A percentile compares a stretch with the other conserved stretches of the same genome.
phyloP scores from a whole-genome alignment of 1,139 yeast genomes.

The Komagataea norvegica region DNA sequence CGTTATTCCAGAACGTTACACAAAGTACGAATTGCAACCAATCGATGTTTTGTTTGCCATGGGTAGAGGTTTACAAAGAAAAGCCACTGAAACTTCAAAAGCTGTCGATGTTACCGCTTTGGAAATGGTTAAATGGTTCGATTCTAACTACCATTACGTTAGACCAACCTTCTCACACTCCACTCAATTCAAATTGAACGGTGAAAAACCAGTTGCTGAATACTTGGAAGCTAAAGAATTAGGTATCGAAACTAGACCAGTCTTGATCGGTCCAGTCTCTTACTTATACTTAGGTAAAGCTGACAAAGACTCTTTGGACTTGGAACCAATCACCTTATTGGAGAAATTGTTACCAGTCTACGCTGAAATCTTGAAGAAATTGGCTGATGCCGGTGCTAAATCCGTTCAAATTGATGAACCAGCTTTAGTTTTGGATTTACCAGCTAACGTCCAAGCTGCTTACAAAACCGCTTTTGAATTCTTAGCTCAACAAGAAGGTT shows the following conservation, averaged over 20 bases:
- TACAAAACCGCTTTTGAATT: conserved; percentile 81
- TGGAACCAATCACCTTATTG: conserved; percentile 86
- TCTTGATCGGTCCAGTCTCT: conserved; percentile 92
- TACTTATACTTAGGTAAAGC: conserved; percentile 95
- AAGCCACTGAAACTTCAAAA: conserved; percentile 79
- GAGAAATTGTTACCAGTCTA: conserved; percentile 89
- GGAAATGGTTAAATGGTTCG: conserved; percentile 99
- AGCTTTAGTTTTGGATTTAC: conserved; percentile 88
- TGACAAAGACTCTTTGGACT: conserved; percentile 93
- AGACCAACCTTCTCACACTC: conserved; percentile 98
- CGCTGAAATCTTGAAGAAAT: conserved; percentile 80
- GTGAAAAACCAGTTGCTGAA: conserved; percentile 95
- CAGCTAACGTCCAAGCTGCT: conserved; percentile 76
- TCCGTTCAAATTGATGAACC: conserved; percentile 98
- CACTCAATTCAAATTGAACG: conserved; percentile 93
- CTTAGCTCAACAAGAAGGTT: conserved; percentile 56
- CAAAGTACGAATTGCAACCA: conserved; percentile 84
- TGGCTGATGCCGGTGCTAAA: conserved; percentile 91
- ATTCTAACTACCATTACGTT: conserved; percentile 98
- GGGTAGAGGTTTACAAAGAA: conserved; percentile 99
- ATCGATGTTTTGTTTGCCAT: conserved; percentile 94
- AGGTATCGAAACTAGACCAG: conserved; percentile 97
- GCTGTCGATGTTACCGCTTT: conserved; percentile 98
- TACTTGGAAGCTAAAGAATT: conserved; percentile 95
- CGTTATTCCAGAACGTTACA: conserved; percentile 94